Percentiles rank a stretch among this genome's conserved stretches.
Conservation (phyloP, 1,139 yeast genomes). For the Protomyces macrosporus region DNA sequence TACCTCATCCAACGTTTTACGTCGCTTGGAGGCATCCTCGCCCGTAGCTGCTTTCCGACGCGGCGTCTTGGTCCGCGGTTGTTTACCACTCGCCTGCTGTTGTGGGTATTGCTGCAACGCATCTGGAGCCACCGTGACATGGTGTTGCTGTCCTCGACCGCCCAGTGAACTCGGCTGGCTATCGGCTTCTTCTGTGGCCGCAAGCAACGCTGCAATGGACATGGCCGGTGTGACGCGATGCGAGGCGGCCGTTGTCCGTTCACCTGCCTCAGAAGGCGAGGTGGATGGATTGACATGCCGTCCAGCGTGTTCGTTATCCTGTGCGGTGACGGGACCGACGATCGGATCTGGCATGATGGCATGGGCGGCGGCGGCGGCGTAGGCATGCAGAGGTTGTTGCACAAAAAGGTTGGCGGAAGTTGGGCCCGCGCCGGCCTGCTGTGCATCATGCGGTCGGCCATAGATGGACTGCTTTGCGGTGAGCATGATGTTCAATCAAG, state of each 20-base stretch:
- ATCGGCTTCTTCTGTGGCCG: background rate
- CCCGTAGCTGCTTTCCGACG: background rate
- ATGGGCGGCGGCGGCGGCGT: background rate
- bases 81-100: too few species aligned
- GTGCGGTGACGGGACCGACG: too few species aligned
- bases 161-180: background rate
- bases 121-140: background rate
- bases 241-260: too few species aligned
- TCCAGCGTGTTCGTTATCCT: too few species aligned
- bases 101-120: background rate
- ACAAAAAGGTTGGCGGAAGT: background rate
- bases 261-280: too few species aligned
- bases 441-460: background rate
- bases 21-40: background rate
- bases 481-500: too few species aligned
- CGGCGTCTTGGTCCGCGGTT: background rate
- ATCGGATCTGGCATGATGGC: too few species aligned
- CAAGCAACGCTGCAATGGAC: background rate
- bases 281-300: too few species aligned
- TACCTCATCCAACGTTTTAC: background rate
- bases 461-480: background rate
- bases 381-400: background rate
- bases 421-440: background rate
- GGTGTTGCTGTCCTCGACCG: too few species aligned
- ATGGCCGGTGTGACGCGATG: background rate